Evolutionary conservation across 805 yeast species (phyloP).

Genomic region (Yamadazyma paraphyllophila): DNA sequence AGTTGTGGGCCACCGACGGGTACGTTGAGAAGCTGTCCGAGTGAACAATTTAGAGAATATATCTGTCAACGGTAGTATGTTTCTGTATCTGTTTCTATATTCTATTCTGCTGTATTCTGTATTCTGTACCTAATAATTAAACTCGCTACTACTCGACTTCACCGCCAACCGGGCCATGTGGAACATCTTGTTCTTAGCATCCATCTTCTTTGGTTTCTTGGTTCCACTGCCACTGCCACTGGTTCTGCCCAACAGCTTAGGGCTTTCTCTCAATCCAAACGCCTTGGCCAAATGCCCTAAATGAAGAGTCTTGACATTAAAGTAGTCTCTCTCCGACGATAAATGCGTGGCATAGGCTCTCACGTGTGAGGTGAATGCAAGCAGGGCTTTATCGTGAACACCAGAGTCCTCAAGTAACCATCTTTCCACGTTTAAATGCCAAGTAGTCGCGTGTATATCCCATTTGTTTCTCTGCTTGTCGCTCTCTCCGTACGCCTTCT

Average conservation of each 20-base stretch:
- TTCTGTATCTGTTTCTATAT: no score
- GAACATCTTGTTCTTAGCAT: constrained; percentile 70
- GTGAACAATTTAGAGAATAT: no score
- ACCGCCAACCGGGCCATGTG: constrained; percentile 71
- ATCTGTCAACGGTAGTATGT: no score
- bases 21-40: no score
- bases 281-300: constrained; percentile 95
- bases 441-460: constrained; percentile 95
- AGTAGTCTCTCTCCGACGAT: constrained; percentile 70
- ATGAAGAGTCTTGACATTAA: constrained; percentile 81
- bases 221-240: neutral
- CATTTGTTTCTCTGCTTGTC: constrained; percentile 51
- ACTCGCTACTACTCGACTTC: constrained; percentile 65
- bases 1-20: constrained; percentile 53
- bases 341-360: constrained; percentile 97
- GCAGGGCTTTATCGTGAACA: constrained; percentile 64
- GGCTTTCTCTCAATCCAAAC: constrained; percentile 93
- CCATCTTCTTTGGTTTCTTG: constrained; percentile 50
- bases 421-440: constrained; percentile 89
- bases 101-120: no score
- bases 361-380: constrained; percentile 84
- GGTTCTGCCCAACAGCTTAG: constrained; percentile 65
- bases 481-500: constrained; percentile 35
- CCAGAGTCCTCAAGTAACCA: constrained; percentile 71
- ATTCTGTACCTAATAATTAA: constrained; percentile 63